Evolutionary conservation across 345 rosid species (phyloP).

Genomic region (Populus deltoides): DNA sequence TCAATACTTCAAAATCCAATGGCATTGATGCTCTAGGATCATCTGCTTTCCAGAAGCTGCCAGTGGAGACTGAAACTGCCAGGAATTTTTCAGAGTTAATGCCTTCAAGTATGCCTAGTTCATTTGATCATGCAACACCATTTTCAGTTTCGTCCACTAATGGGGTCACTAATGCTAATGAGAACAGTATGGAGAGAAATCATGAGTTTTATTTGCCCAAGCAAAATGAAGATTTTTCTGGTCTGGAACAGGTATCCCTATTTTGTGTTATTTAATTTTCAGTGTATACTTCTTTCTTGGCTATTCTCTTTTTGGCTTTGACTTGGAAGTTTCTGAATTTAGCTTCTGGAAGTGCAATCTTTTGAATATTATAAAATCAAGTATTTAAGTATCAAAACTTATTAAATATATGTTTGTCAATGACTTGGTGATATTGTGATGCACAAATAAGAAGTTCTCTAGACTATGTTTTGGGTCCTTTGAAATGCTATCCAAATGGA

Average conservation of each 20-base stretch:
- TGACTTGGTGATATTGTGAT: not conserved
- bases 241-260: conserved; percentile 80
- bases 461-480: not conserved
- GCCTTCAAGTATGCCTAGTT: conserved; percentile 30
- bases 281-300: not conserved
- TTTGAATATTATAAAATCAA: not conserved
- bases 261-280: not conserved
- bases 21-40: conserved; percentile 35
- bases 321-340: not conserved
- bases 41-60: conserved; percentile 34
- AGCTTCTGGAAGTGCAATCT: not conserved
- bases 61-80: conserved; percentile 30
- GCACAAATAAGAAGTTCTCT: not conserved
- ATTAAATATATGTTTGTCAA: not conserved
- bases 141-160: conserved; percentile 33
- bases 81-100: conserved; percentile 33
- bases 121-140: conserved; percentile 30
- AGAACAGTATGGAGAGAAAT: conserved; percentile 28
- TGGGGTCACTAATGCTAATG: conserved; percentile 36
- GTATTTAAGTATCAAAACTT: not conserved
- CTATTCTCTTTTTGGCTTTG: not conserved
- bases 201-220: conserved; percentile 50
- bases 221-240: conserved; percentile 79
- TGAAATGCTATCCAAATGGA: not conserved
- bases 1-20: conserved; percentile 35